These are phyloP conservation scores for Solanum tacnaense DNA, from an alignment of 257 asterid species.

Conservation along the genomic window DNA sequence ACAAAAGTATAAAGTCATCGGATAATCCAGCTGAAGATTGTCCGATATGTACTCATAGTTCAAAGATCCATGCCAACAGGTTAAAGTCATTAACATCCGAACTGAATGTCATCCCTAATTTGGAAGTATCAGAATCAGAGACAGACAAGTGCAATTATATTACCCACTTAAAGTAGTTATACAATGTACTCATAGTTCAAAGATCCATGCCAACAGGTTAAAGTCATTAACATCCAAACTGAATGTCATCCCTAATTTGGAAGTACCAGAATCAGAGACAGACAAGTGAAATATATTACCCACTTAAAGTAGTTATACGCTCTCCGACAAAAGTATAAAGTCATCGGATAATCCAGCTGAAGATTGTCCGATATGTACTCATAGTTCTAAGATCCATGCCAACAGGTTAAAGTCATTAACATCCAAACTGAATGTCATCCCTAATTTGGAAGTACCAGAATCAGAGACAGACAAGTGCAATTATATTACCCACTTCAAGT, in stretches of 20 bases:
- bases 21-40: not conserved
- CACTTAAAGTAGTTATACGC: not conserved
- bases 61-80: not conserved
- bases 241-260: not conserved
- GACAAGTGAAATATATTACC: not conserved
- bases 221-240: not conserved
- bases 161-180: not conserved
- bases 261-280: not conserved
- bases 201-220: not conserved
- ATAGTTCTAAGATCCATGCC: not conserved
- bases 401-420: not conserved
- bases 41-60: not conserved
- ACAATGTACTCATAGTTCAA: not conserved
- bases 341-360: too few relatives aligned
- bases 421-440: not conserved
- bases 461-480: not conserved
- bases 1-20: not conserved
- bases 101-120: not conserved
- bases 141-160: not conserved
- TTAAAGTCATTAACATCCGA: not conserved
- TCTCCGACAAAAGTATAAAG: not conserved
- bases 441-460: not conserved
- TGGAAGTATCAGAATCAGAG: not conserved
- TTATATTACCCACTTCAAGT: not conserved
- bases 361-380: not conserved